Base-by-base conservation (phyloP, 2,329 filamentous ascomycete species). In the Phialocephala subalpina region DNA sequence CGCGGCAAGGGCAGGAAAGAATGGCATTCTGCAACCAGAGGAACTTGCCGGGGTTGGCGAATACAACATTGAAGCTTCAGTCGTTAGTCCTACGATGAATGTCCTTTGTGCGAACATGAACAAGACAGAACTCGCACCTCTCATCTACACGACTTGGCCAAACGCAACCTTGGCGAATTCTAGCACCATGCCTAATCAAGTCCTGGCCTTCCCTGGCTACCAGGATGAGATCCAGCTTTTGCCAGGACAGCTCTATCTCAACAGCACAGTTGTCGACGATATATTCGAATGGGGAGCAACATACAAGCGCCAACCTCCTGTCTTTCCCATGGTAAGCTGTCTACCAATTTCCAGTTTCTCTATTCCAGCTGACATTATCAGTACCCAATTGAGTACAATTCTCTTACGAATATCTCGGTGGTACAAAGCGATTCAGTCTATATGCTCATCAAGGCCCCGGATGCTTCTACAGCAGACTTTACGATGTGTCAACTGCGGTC, bases 41-140 rank as follows among this genome's bases (percentile, higher is more conserved):
- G 86, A 89, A 22, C 80, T 89, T 12, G 83, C 80, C 0, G 91
- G 90, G 0, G 82, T 92, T 9, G 92, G 91, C 12, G 86, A 90
- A 57, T 94, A 93, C 76, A 82, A 81, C 2, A 80, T 95, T 2
- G 79, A 82, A 16, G 92, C 92, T 0, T 88, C 90, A 0, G 89
- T 93, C 0, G 86, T 90, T 0, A 91, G 89, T 0, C 92, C 92
- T 0, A 82, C 86, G 0, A 78, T 94, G 53, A 93, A 94, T 68
- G 90, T 92, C 0, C 77, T 94, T 36, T 96, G 92, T 71, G 89
- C 85, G 1, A 91, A 91, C 49, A 82, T 94, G 81, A 82, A 82
- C 0, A 64, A 76, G 22, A 72, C 81, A 0, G 90, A 93, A 62
- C 77, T 95, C 1, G 76, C 74, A 0, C 91, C 91, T 0, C 77